Base-by-base conservation (phyloP, 768 basidiomycete species). In the Calvatia gigantea region DNA sequence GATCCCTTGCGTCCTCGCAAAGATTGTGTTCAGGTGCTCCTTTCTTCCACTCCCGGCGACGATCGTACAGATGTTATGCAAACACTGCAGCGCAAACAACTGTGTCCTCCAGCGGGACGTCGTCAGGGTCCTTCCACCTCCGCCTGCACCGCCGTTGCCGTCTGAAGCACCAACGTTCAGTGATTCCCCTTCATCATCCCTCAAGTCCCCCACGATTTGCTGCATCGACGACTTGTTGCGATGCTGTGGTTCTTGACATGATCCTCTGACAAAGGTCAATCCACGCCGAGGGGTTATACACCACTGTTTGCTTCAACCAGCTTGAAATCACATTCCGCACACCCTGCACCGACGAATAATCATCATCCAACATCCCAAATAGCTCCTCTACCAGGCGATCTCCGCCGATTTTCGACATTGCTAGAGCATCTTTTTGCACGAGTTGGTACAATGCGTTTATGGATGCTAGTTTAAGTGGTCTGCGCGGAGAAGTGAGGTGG, bases 361-460 rank as follows among this genome's bases (percentile, higher is more conserved):
- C 94, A 49, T 56, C 54, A 64, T 99, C 96, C 39, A 99, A 73
- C 83, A 98, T 89, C 1, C 88, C 88, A 65, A 99, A 98, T 4
- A 99, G 76, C 57, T 97, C 92, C 64, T 96, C 92, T 1, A 98
- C 97, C 5, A 99, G 79, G 21, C 82, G 82, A 70, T 98, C 96
- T 2, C 97, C 97, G 15, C 96, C 97, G 0, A 98, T 72, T 64
- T 89, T 91, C 6, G 94, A 96, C 81, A 98, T 91, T 2, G 86
- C 77, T 12, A 94, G 70, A 0, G 94, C 96, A 70, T 98, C 94
- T 61, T 91, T 88, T 70, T 98, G 97, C 0, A 98, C 94, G 25
- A 98, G 89, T 64, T 98, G 95, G 68, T 99, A 99, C 5, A 99
- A 73, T 0, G 91, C 94, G 65, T 98, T 93, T 69, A 98, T 96